Conservation (phyloP, 192 early-diverging fungal genomes). For the Coemansia sp. region DNA sequence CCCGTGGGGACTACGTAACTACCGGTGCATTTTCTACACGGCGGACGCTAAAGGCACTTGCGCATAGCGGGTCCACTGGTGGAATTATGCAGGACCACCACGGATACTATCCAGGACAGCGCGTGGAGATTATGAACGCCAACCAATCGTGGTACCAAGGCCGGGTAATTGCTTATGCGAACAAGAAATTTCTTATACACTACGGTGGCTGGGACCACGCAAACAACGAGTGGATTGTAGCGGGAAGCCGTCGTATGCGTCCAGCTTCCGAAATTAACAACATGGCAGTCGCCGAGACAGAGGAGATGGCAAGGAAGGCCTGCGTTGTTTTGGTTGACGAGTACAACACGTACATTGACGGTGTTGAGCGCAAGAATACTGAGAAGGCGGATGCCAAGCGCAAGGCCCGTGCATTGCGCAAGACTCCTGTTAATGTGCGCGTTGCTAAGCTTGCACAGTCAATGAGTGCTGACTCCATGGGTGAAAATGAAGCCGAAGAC, state of each 20-base stretch:
- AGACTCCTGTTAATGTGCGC: conserved; percentile 13
- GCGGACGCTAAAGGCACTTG: conserved; percentile 42
- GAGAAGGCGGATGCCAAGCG: conserved; percentile 18
- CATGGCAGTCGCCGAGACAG: conserved; percentile 16
- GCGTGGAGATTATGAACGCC: conserved; percentile 49
- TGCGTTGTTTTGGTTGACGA: conserved; percentile 45
- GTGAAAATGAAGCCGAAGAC: background rate
- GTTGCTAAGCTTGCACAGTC: conserved; percentile 11
- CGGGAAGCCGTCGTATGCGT: conserved; percentile 46
- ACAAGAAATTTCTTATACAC: conserved; percentile 47
- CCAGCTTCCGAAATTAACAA: background rate
- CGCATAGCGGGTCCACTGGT: conserved; percentile 44
- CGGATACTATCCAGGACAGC: conserved; percentile 48
- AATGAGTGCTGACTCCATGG: background rate
- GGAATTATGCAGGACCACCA: conserved; percentile 54
- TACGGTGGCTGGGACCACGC: conserved; percentile 43
- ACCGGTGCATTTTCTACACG: conserved; percentile 52
- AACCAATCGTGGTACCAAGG: conserved; percentile 50
- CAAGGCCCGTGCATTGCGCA: conserved; percentile 1
- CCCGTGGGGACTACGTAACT: conserved; percentile 41
- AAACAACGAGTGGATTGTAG: conserved; percentile 52
- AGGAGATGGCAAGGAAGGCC: conserved; percentile 38
- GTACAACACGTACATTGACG: conserved; percentile 45
- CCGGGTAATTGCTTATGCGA: conserved; percentile 41
- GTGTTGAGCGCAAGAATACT: conserved; percentile 14